Percentiles rank a stretch among this genome's conserved stretches.
Conservation (phyloP, 2,329 filamentous ascomycete species). For the Colletotrichum sp. region DNA sequence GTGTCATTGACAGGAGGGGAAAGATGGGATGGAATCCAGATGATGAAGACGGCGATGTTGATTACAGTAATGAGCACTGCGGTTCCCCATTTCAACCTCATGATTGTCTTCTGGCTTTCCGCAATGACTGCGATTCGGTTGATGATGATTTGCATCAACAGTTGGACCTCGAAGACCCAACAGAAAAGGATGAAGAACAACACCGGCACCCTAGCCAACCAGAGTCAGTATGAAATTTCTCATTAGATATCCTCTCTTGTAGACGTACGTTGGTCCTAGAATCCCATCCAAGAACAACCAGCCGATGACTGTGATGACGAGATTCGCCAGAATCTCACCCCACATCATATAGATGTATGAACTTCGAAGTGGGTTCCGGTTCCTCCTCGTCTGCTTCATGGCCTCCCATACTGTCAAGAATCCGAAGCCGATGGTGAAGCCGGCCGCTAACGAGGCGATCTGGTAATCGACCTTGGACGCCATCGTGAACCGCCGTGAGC, state of each 20-base stretch:
- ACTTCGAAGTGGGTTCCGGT: slow-evolving; percentile 36
- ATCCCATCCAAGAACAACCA: slow-evolving; percentile 43
- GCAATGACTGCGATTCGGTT: slow-evolving; percentile 57
- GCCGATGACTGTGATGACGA: slow-evolving; percentile 40
- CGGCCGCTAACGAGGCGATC: slow-evolving; percentile 33
- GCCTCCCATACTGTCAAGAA: slow-evolving; percentile 44
- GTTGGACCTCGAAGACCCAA: slow-evolving; percentile 53
- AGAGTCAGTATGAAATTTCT: not conserved
- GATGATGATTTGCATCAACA: slow-evolving; percentile 60
- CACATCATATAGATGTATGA: slow-evolving; percentile 51
- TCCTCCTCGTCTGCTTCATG: slow-evolving; percentile 44
- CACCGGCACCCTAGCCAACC: slow-evolving; percentile 27
- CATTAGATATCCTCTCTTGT: not conserved
- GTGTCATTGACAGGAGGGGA: slow-evolving; percentile 40
- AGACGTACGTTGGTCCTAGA: slow-evolving; percentile 33
- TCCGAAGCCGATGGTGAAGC: slow-evolving; percentile 45
- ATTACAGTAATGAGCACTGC: slow-evolving; percentile 49
- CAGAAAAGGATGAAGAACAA: slow-evolving; percentile 41
- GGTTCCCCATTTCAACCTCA: slow-evolving; percentile 50
- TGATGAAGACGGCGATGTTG: slow-evolving; percentile 58
- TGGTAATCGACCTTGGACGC: slow-evolving; percentile 28
- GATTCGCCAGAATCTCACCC: slow-evolving; percentile 45
- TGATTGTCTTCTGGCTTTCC: slow-evolving; percentile 40
- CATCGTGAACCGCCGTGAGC: not conserved
- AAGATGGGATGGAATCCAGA: slow-evolving; percentile 56